Evolutionary conservation across 2,329 filamentous ascomycete genomes (phyloP).

Genomic region (Colletotrichum sp.): DNA sequence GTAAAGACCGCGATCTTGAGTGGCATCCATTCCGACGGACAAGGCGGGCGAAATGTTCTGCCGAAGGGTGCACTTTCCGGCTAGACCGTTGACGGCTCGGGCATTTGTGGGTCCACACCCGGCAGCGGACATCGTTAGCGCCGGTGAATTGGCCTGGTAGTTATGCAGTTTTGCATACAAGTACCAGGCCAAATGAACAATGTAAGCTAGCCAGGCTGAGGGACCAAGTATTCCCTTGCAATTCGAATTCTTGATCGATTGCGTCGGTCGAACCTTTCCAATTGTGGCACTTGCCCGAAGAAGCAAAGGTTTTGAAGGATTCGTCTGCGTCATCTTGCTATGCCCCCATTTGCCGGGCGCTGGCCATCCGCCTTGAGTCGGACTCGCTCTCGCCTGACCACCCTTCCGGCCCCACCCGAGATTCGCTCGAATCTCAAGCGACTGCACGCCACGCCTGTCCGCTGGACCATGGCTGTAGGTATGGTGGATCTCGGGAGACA

Average conservation of each 20-base stretch:
- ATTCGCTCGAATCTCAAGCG: not conserved
- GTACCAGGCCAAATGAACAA: not conserved
- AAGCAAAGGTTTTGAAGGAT: not conserved
- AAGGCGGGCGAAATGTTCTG: slow-evolving; percentile 2
- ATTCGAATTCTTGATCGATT: not conserved
- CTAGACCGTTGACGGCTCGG: not conserved
- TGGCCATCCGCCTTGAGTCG: not conserved
- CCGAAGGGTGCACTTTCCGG: not conserved
- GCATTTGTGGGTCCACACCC: not conserved
- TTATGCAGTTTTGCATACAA: not conserved
- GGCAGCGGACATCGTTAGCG: not conserved
- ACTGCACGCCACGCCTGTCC: not conserved
- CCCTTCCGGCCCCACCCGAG: not conserved
- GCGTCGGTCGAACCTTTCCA: not conserved
- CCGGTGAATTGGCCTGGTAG: not conserved
- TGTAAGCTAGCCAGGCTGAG: not conserved
- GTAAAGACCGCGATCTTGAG: not conserved
- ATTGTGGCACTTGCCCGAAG: not conserved
- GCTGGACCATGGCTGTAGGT: not conserved
- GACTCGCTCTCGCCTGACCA: not conserved
- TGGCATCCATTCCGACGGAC: not conserved
- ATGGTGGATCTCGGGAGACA: not conserved
- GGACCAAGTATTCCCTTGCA: not conserved
- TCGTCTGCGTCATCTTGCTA: not conserved
- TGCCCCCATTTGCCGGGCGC: not conserved